Conservation (phyloP, 2,329 filamentous ascomycete genomes). For the Neophaeococcomyces aloes region DNA sequence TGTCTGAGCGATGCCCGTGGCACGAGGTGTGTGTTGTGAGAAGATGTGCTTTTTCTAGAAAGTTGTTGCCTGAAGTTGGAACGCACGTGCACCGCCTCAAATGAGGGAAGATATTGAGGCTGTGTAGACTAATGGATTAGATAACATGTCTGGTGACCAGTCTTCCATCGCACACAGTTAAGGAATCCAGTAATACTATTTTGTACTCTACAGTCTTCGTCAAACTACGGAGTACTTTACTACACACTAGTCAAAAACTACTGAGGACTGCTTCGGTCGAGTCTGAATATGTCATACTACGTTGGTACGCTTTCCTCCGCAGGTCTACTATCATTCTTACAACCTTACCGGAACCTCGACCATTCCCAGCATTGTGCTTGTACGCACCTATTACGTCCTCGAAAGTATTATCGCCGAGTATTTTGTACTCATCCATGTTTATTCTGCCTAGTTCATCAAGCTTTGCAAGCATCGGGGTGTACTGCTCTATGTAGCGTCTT, state of each 20-base stretch:
- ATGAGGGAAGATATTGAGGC: too few relatives aligned
- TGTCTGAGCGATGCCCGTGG: not conserved
- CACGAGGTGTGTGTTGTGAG: too few relatives aligned
- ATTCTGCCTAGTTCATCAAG: slow-evolving; percentile 18
- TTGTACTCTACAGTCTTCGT: too few relatives aligned
- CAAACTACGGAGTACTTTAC: too few relatives aligned
- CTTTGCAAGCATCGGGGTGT: slow-evolving; percentile 19
- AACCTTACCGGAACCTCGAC: slow-evolving; percentile 20
- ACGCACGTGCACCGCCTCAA: too few relatives aligned
- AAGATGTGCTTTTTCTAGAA: too few relatives aligned
- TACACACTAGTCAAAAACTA: too few relatives aligned
- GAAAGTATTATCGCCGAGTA: slow-evolving; percentile 20
- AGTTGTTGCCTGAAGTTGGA: too few relatives aligned
- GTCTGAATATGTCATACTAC: not conserved
- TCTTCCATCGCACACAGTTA: too few relatives aligned
- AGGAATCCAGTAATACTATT: too few relatives aligned
- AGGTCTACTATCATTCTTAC: slow-evolving; percentile 21
- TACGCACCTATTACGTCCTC: slow-evolving; percentile 21
- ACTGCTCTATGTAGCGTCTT: slow-evolving; percentile 16
- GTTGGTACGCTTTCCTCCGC: slow-evolving; percentile 1
- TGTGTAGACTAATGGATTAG: too few relatives aligned
- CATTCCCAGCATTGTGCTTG: slow-evolving; percentile 19
- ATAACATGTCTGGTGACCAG: too few relatives aligned
- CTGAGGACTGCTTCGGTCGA: not conserved
- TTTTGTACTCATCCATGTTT: slow-evolving; percentile 17